These are phyloP conservation scores for Lentinula lateritia DNA, from an alignment of 768 basidiomycete genomes.

Conservation along the genomic window DNA sequence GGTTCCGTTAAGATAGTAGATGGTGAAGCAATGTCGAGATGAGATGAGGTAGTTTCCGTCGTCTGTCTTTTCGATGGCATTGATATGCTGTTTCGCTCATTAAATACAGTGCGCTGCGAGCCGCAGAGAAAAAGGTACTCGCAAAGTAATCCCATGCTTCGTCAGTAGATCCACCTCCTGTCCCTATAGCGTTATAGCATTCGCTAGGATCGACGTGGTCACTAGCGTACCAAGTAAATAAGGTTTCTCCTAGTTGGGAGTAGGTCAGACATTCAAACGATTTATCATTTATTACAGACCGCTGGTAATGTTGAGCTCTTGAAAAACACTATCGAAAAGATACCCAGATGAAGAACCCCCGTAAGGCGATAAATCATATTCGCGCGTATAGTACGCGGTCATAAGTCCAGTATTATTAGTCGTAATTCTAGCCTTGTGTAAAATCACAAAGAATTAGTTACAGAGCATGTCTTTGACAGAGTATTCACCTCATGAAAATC, in stretches of 20 bases:
- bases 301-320: neutral
- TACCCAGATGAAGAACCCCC: neutral
- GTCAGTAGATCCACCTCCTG: neutral
- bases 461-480: neutral
- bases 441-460: neutral
- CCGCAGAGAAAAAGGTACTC: neutral
- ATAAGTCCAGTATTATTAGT: neutral
- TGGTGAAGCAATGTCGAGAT: constrained; percentile 10
- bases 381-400: neutral
- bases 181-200: neutral
- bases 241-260: neutral
- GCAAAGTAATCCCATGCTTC: constrained; percentile 3
- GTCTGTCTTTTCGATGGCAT: constrained; percentile 8
- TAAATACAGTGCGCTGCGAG: neutral
- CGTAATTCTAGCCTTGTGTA: neutral
- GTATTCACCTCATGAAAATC: constrained; percentile 4
- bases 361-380: neutral
- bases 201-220: neutral
- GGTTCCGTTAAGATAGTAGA: constrained; percentile 12
- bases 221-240: constrained; percentile 1
- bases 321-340: neutral
- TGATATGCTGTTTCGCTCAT: neutral
- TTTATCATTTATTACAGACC: neutral
- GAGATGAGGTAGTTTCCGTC: constrained; percentile 15
- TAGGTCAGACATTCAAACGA: neutral